Percentiles rank a stretch among this genome's conserved stretches.
phyloP scores from a whole-genome alignment of 208 protist species.

The Leishmania guyanensis region DNA sequence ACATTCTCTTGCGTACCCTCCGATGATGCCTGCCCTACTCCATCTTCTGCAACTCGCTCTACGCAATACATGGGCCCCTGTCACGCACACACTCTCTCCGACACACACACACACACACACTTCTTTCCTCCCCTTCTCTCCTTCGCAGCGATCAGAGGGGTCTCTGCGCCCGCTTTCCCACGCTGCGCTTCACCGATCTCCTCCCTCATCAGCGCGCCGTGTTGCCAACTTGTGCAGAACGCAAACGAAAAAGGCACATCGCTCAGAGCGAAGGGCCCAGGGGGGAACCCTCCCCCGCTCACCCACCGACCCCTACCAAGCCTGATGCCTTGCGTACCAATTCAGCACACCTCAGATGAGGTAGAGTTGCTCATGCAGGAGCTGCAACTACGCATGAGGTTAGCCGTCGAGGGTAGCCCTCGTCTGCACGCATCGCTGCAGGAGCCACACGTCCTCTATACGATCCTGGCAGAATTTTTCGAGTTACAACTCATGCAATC shows the following conservation, averaged over 20 bases:
- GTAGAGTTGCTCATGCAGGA: slow-evolving; percentile 30
- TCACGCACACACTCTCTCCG: not conserved
- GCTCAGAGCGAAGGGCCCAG: not conserved
- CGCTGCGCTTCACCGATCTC: not conserved
- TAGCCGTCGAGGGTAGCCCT: slow-evolving; percentile 48
- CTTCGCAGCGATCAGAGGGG: not conserved
- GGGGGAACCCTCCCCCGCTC: not conserved
- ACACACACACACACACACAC: not conserved
- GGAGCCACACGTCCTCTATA: slow-evolving; percentile 36
- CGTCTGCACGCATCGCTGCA: slow-evolving; percentile 12
- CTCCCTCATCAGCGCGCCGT: not conserved
- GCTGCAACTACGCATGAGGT: slow-evolving; percentile 63
- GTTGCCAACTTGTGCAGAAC: not conserved
- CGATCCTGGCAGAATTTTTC: slow-evolving; percentile 54
- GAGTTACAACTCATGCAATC: slow-evolving; percentile 29
- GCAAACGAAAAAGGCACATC: not conserved
- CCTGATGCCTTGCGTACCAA: slow-evolving; percentile 12
- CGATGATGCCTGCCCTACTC: not conserved
- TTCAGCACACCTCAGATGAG: slow-evolving; percentile 14
- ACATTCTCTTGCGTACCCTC: not conserved
- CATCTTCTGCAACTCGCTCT: not conserved
- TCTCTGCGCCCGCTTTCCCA: not conserved
- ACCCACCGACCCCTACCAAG: not conserved
- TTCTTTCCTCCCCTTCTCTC: slow-evolving; percentile 2
- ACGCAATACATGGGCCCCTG: not conserved